A percentile compares a stretch with the other conserved stretches of the same genome.
Conservation (phyloP, 2,329 filamentous ascomycete species). For the Calonectria montana region DNA sequence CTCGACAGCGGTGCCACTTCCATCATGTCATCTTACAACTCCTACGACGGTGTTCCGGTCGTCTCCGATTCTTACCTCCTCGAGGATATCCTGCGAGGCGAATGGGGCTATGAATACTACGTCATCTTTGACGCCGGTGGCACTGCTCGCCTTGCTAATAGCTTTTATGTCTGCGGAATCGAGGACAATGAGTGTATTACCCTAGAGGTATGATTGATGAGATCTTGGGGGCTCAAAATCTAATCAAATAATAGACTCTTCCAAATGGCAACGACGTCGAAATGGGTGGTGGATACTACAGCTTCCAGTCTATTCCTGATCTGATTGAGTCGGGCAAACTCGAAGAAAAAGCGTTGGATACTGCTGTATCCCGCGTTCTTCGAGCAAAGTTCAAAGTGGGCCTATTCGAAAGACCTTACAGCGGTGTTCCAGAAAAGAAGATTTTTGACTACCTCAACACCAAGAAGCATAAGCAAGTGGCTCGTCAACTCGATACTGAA, state of each 20-base stretch:
- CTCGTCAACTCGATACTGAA: constrained; percentile 72
- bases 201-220: constrained; percentile 55
- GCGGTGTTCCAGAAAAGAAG: constrained; percentile 65
- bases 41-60: constrained; percentile 77
- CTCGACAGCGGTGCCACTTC: constrained; percentile 75
- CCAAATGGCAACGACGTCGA: constrained; percentile 79
- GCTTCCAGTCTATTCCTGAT: constrained; percentile 73
- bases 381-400: constrained; percentile 76
- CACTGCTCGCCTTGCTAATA: constrained; percentile 73
- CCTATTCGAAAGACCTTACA: constrained; percentile 77
- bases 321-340: constrained; percentile 72
- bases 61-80: constrained; percentile 74
- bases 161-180: constrained; percentile 72
- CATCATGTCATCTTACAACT: constrained; percentile 81
- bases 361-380: constrained; percentile 73
- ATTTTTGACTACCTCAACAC: constrained; percentile 72
- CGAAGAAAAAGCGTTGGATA: constrained; percentile 69
- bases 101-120: constrained; percentile 81
- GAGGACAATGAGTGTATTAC: constrained; percentile 74
- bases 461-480: constrained; percentile 66
- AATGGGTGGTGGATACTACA: constrained; percentile 82
- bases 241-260: constrained; percentile 56
- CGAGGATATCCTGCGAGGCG: constrained; percentile 74
- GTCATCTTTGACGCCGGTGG: constrained; percentile 74
- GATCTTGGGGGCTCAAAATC: background rate